Base-by-base conservation (phyloP, 1,139 yeast species). In the Hanseniaspora uvarum region DNA sequence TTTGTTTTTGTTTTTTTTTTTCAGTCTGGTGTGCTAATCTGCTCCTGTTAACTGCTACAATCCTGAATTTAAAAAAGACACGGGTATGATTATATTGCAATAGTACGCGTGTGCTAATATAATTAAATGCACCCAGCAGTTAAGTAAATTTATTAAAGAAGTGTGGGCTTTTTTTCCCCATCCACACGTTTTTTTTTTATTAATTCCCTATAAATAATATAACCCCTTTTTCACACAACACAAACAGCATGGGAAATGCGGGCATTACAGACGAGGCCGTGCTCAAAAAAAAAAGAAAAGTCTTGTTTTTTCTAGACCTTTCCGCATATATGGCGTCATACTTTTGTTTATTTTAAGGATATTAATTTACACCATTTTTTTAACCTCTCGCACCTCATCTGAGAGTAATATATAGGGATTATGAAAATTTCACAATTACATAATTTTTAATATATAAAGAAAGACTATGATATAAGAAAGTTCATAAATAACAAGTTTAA, bases 381-480 rank as follows among this genome's bases (percentile, higher is more conserved):
- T 30, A 26, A 43, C 46, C 46, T 43, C 46, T 38, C 41, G 26
- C 28, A 38, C 41, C 41, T 38, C 41, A 38, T 38, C 41, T 38
- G 26, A 21, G 21, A 7, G 12, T 10, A 38, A 18, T 18, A 18
- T 19, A 18, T 10, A n/a, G 26, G 26, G 14, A 21, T 38, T 26
- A 21, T 16, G 16, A 28, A 43, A 43, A 40, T 8, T 36, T 36
- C 23, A 18, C 23, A 16, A 2, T 36, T 36, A 31, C 36, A 31
- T 31, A 31, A 31, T 31, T 12, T 5, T 21, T 38, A 3, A 41
- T 41, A 41, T 41, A 16, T 41, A 41, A 44, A 21, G 19, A 40
- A 43, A 12, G 31, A 16, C 11, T n/a, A 34, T n/a, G 19, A n/a
- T n/a, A 34, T 34, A n/a, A 7, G 2, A 12, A 5, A 31, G 8